Conservation (phyloP, 805 yeast genomes). For the Metschnikowia koreensis region DNA sequence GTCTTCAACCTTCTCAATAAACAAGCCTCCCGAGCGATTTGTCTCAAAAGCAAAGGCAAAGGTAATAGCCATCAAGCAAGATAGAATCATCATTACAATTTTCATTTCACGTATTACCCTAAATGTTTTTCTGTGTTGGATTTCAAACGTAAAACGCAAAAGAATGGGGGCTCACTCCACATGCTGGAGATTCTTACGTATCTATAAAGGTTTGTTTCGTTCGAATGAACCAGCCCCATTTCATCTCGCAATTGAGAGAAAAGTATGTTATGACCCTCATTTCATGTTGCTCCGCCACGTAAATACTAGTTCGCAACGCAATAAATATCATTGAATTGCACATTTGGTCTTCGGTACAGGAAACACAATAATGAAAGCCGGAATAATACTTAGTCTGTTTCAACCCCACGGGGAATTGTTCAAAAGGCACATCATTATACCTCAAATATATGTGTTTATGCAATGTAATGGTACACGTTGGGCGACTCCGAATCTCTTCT, state of each 20-base stretch:
- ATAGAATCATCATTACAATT: neutral
- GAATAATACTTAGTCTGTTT: no score
- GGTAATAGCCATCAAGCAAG: neutral
- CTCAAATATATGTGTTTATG: conserved; percentile 28
- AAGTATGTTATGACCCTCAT: no score
- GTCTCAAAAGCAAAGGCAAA: neutral
- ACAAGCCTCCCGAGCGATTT: conserved; percentile 1
- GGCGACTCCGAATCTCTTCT: conserved; percentile 65
- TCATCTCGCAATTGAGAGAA: no score
- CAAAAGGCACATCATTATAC: neutral
- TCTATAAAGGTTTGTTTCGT: no score
- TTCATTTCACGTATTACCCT: neutral
- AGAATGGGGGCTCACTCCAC: no score
- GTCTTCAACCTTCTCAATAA: neutral
- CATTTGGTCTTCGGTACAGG: no score
- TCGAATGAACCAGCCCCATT: no score
- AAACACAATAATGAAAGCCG: no score
- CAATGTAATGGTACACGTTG: conserved; percentile 64
- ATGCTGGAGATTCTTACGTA: no score
- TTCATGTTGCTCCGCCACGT: no score
- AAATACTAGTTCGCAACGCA: no score
- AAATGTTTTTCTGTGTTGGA: neutral
- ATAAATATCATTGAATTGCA: no score
- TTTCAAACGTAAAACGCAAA: neutral
- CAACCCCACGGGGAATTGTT: neutral